These are phyloP conservation scores for Acacia concinna DNA, from an alignment of 331 rosid genomes.

Conservation along the genomic window DNA sequence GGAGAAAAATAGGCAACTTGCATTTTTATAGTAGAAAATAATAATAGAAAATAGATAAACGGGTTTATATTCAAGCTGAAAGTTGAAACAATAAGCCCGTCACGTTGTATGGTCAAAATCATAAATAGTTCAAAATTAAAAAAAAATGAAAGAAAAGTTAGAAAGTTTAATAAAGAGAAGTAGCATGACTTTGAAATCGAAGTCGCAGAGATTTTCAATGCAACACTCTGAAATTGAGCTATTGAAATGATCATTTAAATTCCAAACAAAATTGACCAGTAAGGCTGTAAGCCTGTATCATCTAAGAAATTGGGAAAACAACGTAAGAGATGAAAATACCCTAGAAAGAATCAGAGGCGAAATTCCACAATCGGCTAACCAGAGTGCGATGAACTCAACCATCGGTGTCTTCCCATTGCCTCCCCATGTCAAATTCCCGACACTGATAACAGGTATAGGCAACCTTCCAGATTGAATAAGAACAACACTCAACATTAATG, in stretches of 20 bases:
- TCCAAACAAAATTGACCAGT: background rate
- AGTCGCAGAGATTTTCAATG: background rate
- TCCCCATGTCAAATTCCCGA: slow-evolving; percentile 96
- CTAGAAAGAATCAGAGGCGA: slow-evolving; percentile 86
- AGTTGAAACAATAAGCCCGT: background rate
- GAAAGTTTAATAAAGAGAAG: background rate
- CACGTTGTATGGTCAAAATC: background rate
- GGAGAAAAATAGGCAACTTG: background rate
- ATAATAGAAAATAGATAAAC: background rate
- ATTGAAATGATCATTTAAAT: background rate
- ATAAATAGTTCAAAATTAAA: background rate
- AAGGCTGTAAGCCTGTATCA: background rate
- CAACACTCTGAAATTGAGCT: background rate
- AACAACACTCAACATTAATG: background rate
- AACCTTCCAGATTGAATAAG: slow-evolving; percentile 42
- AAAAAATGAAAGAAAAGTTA: too few species aligned
- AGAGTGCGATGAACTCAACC: slow-evolving; percentile 82
- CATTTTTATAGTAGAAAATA: background rate
- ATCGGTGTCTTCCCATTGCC: slow-evolving; percentile 97
- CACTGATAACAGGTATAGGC: slow-evolving; percentile 74
- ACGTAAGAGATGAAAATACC: slow-evolving; percentile 40
- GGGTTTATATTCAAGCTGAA: background rate
- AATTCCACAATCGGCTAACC: slow-evolving; percentile 56
- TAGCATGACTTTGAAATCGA: background rate
- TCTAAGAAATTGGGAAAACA: background rate